phyloP scores from a whole-genome alignment of 345 rosid species.

The Camelina hispida region DNA sequence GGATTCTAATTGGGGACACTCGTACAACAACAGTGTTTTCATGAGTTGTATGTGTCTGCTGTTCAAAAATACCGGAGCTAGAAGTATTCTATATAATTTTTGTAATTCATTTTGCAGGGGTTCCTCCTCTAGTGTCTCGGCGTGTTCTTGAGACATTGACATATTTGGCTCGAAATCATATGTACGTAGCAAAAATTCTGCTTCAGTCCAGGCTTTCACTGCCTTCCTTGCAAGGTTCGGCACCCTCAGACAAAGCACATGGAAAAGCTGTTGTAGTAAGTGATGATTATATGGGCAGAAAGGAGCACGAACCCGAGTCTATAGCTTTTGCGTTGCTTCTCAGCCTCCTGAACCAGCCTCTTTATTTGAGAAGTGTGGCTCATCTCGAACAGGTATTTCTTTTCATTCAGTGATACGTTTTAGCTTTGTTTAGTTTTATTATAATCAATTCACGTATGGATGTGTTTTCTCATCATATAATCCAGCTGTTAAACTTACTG shows the following conservation, averaged over 20 bases:
- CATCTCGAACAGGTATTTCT: conserved; percentile 91
- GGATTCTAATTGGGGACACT: conserved; percentile 3
- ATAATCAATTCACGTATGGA: conserved; percentile 7
- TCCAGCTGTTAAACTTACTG: conserved; percentile 85
- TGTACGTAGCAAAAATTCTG: conserved; percentile 74
- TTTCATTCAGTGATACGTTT: conserved; percentile 26
- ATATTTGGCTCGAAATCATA: conserved; percentile 86
- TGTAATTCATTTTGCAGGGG: conserved; percentile 53
- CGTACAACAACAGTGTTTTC: neutral
- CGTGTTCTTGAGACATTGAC: conserved; percentile 90
- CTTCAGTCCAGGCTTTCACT: conserved; percentile 70
- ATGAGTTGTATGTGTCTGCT: conserved; percentile 11
- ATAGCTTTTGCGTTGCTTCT: conserved; percentile 75
- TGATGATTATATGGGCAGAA: conserved; percentile 50
- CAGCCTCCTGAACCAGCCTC: conserved; percentile 90
- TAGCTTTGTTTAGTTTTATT: conserved; percentile 5
- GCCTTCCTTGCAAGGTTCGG: conserved; percentile 48
- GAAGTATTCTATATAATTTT: neutral
- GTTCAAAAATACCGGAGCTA: neutral
- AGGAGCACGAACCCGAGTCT: conserved; percentile 53
- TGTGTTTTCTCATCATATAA: conserved; percentile 22
- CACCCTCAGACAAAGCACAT: conserved; percentile 53
- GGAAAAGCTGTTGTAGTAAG: conserved; percentile 74
- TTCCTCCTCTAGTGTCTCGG: conserved; percentile 91
- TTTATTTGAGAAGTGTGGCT: conserved; percentile 89